Evolutionary conservation across 1,284 basidiomycete genomes (phyloP).

Genomic region (Tylopilus orsonianus): DNA sequence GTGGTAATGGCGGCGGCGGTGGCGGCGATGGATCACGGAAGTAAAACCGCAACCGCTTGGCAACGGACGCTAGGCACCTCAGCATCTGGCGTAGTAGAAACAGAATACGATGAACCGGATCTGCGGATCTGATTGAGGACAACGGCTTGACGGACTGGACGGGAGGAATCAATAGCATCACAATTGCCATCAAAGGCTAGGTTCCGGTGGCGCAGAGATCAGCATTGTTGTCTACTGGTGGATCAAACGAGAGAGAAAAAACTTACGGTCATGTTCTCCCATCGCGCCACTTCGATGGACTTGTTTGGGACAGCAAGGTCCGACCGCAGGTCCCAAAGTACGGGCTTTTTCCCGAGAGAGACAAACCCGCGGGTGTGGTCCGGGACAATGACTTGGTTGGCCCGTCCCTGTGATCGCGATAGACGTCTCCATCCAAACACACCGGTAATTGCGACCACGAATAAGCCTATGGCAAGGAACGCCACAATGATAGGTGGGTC

Average conservation of each 20-base stretch:
- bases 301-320: background rate
- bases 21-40: background rate
- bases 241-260: background rate
- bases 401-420: conserved; percentile 23
- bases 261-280: conserved; percentile 35
- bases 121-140: background rate
- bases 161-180: conserved; percentile 6
- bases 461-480: conserved; percentile 50
- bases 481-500: conserved; percentile 52
- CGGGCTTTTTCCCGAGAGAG: conserved; percentile 33
- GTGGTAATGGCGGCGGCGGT: background rate
- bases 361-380: background rate
- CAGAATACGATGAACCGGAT: background rate
- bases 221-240: background rate
- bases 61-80: background rate
- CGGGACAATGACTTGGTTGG: background rate
- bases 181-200: conserved; percentile 25
- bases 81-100: background rate
- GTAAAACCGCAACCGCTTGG: conserved; percentile 12
- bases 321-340: conserved; percentile 45
- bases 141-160: background rate
- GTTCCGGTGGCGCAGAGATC: background rate
- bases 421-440: conserved; percentile 45
- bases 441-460: conserved; percentile 40
- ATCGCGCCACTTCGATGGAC: conserved; percentile 13